These are phyloP conservation scores for Epichloe gansuensis DNA, from an alignment of 2,329 filamentous ascomycete genomes.

Conservation along the genomic window DNA sequence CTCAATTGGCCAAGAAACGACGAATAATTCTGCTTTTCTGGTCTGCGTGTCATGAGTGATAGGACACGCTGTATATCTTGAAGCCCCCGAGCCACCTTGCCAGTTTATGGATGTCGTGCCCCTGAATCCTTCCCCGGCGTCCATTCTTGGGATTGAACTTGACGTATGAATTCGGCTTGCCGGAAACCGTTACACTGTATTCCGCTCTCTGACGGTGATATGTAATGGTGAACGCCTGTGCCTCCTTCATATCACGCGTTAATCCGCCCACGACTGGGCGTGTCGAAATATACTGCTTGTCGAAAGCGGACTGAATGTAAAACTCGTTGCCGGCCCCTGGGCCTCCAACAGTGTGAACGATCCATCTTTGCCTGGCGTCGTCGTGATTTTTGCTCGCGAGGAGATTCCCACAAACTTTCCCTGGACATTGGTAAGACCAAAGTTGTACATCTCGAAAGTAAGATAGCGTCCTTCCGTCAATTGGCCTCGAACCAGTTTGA, in stretches of 20 bases:
- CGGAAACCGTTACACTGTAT: slow-evolving; percentile 3
- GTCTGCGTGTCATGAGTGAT: background rate
- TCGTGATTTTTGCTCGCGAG: slow-evolving; percentile 21
- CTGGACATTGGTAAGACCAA: slow-evolving; percentile 24
- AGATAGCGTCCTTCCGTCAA: slow-evolving; percentile 42
- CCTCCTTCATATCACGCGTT: slow-evolving; percentile 2
- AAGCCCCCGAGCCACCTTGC: background rate
- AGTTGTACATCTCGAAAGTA: slow-evolving; percentile 32
- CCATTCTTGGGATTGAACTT: background rate
- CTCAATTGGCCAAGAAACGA: background rate
- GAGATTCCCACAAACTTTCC: slow-evolving; percentile 11
- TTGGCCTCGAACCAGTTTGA: slow-evolving; percentile 37
- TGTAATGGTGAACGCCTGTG: slow-evolving; percentile 6
- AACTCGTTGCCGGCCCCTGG: slow-evolving; percentile 13
- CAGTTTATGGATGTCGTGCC: background rate
- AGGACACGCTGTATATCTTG: slow-evolving; percentile 6
- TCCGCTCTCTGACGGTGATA: slow-evolving; percentile 2
- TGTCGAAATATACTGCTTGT: slow-evolving; percentile 32
- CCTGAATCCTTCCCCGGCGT: background rate
- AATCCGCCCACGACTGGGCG: slow-evolving; percentile 4
- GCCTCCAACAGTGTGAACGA: slow-evolving; percentile 27
- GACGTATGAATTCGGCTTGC: background rate
- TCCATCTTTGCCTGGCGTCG: slow-evolving; percentile 33
- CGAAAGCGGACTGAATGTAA: slow-evolving; percentile 14
- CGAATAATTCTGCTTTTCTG: background rate